Evolutionary conservation across 2,329 filamentous ascomycete genomes (phyloP).

Genomic region (Claviceps maximensis): DNA sequence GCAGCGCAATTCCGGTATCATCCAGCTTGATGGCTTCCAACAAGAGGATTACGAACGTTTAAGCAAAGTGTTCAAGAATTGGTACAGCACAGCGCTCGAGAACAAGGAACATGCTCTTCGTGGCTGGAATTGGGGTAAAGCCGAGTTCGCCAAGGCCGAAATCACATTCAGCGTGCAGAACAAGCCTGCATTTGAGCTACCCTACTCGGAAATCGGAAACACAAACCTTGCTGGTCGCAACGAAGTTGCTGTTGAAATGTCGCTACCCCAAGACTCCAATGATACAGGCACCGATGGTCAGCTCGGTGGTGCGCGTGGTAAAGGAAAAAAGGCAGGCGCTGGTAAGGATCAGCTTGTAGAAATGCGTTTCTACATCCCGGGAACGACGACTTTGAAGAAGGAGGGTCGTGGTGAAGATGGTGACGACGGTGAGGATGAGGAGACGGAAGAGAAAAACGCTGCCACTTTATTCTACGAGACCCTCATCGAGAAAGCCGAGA

Average conservation of each 20-base stretch:
- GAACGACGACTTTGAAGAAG: conserved; percentile 62
- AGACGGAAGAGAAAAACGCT: conserved; percentile 73
- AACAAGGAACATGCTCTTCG: conserved; percentile 86
- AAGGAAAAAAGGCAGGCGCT: conserved; percentile 80
- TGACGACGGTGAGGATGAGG: conserved; percentile 44
- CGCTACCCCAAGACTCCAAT: conserved; percentile 56
- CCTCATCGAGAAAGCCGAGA: conserved; percentile 95
- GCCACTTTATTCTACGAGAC: conserved; percentile 97
- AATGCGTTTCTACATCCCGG: conserved; percentile 98
- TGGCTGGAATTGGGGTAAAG: conserved; percentile 99
- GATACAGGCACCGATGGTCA: conserved; percentile 62
- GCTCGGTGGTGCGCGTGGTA: conserved; percentile 57
- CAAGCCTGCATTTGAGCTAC: conserved; percentile 88
- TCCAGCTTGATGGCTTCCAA: conserved; percentile 90
- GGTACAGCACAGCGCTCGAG: conserved; percentile 90
- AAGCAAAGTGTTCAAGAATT: conserved; percentile 89
- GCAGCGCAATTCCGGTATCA: conserved; percentile 68
- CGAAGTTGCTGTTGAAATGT: conserved; percentile 92
- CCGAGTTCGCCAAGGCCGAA: conserved; percentile 90
- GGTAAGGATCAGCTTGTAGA: conserved; percentile 89
- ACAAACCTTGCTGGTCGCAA: conserved; percentile 96
- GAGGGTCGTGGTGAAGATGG: conserved; percentile 63
- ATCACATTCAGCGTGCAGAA: conserved; percentile 95
- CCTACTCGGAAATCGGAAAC: conserved; percentile 94
- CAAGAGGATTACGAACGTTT: conserved; percentile 90